Evolutionary conservation across 768 basidiomycete species (phyloP).

Genomic region (Leccinellum rugosiceps): DNA sequence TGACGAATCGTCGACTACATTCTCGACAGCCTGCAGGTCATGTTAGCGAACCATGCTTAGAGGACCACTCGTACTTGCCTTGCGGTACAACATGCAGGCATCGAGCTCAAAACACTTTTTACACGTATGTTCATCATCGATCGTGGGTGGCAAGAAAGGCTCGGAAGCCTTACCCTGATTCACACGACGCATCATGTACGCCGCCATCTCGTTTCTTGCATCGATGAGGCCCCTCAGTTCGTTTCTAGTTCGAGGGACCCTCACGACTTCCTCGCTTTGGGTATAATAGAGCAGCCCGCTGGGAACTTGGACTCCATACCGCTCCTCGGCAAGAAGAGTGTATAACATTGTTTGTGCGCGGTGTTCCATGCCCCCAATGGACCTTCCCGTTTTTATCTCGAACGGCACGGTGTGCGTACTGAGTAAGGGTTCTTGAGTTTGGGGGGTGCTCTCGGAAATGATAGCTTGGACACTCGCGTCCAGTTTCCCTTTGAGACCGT

Average conservation of each 20-base stretch:
- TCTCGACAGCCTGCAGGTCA: conserved; percentile 60
- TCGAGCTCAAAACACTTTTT: conserved; percentile 80
- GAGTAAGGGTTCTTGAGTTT: conserved; percentile 21
- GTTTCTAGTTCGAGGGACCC: conserved; percentile 74
- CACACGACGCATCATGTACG: conserved; percentile 61
- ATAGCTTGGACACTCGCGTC: conserved; percentile 82
- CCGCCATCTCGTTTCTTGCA: conserved; percentile 81
- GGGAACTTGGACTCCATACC: conserved; percentile 80
- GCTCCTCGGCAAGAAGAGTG: conserved; percentile 83
- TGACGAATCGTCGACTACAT: conserved; percentile 48
- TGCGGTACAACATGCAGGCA: conserved; percentile 92
- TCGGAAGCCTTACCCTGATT: conserved; percentile 31
- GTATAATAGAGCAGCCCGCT: conserved; percentile 93
- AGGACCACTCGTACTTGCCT: conserved; percentile 40
- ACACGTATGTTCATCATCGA: conserved; percentile 79
- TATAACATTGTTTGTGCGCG: conserved; percentile 98
- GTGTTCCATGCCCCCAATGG: conserved; percentile 80
- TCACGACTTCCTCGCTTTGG: conserved; percentile 82
- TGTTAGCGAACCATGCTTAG: neutral
- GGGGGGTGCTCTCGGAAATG: conserved; percentile 45
- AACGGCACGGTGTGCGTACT: conserved; percentile 56
- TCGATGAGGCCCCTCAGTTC: conserved; percentile 84
- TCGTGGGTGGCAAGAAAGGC: conserved; percentile 79
- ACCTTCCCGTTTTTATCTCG: conserved; percentile 94
- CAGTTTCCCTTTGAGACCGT: conserved; percentile 93